Conservation (phyloP, 805 yeast genomes). For the Kuraishia ogatae region DNA sequence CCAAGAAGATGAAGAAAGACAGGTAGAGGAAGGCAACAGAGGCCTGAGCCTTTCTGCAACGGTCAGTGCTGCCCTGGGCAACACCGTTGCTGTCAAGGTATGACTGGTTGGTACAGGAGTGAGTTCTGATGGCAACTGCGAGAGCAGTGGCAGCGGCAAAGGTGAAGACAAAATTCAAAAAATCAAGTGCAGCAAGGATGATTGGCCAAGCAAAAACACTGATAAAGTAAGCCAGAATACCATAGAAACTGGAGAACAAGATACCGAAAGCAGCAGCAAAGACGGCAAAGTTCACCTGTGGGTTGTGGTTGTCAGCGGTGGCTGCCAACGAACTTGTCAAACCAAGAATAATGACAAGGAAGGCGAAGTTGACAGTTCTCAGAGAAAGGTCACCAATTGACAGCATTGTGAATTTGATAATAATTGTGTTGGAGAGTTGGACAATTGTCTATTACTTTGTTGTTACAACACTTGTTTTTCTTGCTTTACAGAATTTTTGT, state of each 20-base stretch:
- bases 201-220: conserved; percentile 84
- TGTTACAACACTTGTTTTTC: neutral
- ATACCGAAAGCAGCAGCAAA: conserved; percentile 86
- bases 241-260: conserved; percentile 73
- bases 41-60: conserved; percentile 96
- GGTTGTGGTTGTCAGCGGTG: conserved; percentile 37
- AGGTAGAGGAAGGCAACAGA: conserved; percentile 77
- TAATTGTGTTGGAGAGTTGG: neutral
- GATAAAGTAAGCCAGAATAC: conserved; percentile 67
- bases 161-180: conserved; percentile 84
- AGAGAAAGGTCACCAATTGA: conserved; percentile 69
- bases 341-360: conserved; percentile 76
- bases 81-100: conserved; percentile 62
- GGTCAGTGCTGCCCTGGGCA: conserved; percentile 65
- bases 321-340: conserved; percentile 84
- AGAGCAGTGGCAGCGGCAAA: conserved; percentile 92
- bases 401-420: conserved; percentile 23
- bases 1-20: conserved; percentile 67
- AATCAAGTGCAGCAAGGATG: conserved; percentile 65
- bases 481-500: too few relatives aligned
- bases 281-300: conserved; percentile 84
- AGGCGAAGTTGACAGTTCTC: conserved; percentile 67
- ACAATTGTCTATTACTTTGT: neutral
- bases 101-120: conserved; percentile 66
- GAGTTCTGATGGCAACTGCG: conserved; percentile 83